These are phyloP conservation scores for Dysphania ambrosioides DNA, from an alignment of 148 eudicot genomes.

Conservation along the genomic window DNA sequence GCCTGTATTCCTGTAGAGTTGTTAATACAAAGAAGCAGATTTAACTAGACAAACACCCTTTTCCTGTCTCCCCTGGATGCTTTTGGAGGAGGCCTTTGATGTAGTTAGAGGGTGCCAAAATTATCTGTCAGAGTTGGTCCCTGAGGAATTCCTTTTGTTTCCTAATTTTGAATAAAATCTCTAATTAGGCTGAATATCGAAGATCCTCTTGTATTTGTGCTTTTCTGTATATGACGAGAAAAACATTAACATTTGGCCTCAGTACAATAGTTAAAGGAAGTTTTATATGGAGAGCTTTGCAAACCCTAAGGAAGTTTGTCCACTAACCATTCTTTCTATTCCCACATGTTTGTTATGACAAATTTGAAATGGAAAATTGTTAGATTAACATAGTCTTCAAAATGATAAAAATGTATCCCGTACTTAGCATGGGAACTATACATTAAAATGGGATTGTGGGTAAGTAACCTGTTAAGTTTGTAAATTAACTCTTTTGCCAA, in stretches of 20 bases:
- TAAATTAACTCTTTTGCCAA: too few relatives aligned
- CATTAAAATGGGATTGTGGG: too few relatives aligned
- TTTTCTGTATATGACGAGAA: neutral
- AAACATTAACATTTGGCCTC: neutral
- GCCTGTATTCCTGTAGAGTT: conserved; percentile 69
- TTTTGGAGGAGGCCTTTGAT: conserved; percentile 10
- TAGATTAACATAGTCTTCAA: too few relatives aligned
- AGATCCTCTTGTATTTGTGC: neutral
- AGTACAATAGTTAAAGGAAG: neutral
- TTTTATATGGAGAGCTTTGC: neutral
- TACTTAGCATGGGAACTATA: too few relatives aligned
- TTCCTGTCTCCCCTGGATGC: conserved; percentile 6
- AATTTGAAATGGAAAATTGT: too few relatives aligned
- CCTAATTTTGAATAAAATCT: conserved; percentile 16
- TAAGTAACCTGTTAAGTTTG: too few relatives aligned
- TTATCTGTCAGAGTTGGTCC: conserved; percentile 15
- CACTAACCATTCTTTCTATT: neutral
- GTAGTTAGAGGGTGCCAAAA: conserved; percentile 27
- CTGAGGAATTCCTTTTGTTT: conserved; percentile 15
- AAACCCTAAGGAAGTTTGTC: neutral
- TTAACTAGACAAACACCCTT: conserved; percentile 21
- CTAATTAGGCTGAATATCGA: neutral
- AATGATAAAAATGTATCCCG: too few relatives aligned
- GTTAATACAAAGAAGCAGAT: conserved; percentile 19
- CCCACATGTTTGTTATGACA: neutral